phyloP scores from a whole-genome alignment of 805 yeast genomes.

The Suhomyces sp. region DNA sequence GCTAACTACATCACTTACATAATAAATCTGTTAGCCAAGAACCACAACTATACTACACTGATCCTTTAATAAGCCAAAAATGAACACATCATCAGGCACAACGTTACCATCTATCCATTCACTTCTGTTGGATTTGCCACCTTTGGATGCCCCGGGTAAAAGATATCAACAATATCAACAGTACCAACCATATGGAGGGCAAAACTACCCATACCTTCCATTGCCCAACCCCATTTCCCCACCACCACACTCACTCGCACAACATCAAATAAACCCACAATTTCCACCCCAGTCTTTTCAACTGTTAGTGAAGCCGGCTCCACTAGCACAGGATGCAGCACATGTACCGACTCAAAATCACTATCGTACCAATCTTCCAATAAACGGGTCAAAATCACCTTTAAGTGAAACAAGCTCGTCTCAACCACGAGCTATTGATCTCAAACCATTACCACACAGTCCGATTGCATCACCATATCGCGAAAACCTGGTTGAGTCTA shows the following conservation, averaged over 20 bases:
- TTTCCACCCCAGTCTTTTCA: neutral
- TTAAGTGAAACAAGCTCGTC: neutral
- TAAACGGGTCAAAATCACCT: neutral
- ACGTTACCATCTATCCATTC: slow-evolving; percentile 36
- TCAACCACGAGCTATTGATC: neutral
- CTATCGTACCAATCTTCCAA: neutral
- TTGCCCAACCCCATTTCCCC: neutral
- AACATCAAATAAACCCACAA: neutral
- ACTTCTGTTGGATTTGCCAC: slow-evolving; percentile 32
- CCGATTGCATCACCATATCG: slow-evolving; percentile 17
- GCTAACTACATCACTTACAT: neutral
- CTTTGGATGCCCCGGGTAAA: slow-evolving; percentile 6
- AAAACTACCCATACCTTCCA: neutral
- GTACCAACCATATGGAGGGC: neutral
- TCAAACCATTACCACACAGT: slow-evolving; percentile 7
- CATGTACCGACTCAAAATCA: slow-evolving; percentile 3
- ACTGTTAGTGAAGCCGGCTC: neutral
- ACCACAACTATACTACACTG: neutral
- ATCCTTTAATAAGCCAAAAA: neutral
- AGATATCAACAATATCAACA: neutral
- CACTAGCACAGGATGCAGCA: neutral
- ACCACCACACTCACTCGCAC: neutral
- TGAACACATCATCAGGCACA: slow-evolving; percentile 4
- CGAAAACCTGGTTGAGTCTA: slow-evolving; percentile 2
- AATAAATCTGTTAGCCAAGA: neutral